phyloP scores from a whole-genome alignment of 139 green algal genomes.

The Pseudopediastrum boryanum region DNA sequence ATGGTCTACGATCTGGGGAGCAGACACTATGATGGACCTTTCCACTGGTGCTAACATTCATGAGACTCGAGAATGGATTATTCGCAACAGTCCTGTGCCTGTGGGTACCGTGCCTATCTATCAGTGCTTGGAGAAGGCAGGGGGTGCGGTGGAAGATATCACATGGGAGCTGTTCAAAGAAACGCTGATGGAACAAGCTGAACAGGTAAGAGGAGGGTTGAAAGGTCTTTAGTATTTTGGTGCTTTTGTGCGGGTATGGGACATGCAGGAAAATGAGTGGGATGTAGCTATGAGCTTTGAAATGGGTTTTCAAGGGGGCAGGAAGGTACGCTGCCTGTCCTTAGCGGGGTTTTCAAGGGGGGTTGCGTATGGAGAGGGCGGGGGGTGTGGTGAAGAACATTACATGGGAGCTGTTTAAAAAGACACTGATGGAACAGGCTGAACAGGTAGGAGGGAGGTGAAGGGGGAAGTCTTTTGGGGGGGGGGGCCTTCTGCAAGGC shows the following conservation, averaged over 20 bases:
- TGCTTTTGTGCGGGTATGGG: too few relatives aligned
- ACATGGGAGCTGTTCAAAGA: slow-evolving; percentile 97
- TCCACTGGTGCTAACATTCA: slow-evolving; percentile 90
- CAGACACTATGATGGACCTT: slow-evolving; percentile 45
- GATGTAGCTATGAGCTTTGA: too few relatives aligned
- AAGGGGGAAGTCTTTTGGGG: too few relatives aligned
- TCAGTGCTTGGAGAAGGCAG: slow-evolving; percentile 87
- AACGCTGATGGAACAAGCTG: slow-evolving; percentile 94
- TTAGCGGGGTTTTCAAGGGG: too few relatives aligned
- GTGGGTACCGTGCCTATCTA: slow-evolving; percentile 88
- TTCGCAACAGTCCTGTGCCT: slow-evolving; percentile 92
- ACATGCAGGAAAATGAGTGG: too few relatives aligned
- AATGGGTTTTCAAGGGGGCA: too few relatives aligned
- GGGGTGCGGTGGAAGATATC: slow-evolving; percentile 86
- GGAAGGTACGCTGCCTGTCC: too few relatives aligned
- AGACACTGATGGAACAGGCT: slow-evolving; percentile 95
- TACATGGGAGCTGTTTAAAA: slow-evolving; percentile 95
- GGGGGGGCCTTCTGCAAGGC: too few relatives aligned
- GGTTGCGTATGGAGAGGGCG: slow-evolving; percentile 93
- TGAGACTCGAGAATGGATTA: slow-evolving; percentile 94
- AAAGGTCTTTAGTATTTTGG: too few relatives aligned
- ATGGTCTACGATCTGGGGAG: slow-evolving; percentile 92
- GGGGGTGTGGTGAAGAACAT: slow-evolving; percentile 86
- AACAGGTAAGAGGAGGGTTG: slow-evolving; percentile 78
- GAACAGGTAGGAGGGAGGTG: slow-evolving; percentile 80